Conservation (phyloP, 2,329 filamentous ascomycete genomes). For the Chaetomium olivaceum region DNA sequence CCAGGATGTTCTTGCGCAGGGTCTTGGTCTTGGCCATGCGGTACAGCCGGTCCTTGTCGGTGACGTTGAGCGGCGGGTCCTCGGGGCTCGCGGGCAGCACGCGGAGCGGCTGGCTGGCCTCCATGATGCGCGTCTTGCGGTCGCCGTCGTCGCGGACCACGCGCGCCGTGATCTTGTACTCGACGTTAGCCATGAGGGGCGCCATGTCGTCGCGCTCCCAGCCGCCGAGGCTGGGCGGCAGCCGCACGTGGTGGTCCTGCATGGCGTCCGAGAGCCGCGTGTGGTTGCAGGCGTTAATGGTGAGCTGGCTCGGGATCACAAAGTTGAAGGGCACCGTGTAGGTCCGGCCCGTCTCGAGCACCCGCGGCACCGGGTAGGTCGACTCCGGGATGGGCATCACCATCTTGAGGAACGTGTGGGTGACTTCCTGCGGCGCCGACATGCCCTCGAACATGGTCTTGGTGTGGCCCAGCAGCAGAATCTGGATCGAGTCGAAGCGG, state of each 20-base stretch:
- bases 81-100: slow-evolving; percentile 54
- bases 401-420: slow-evolving; percentile 57
- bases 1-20: slow-evolving; percentile 54
- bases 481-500: slow-evolving; percentile 53
- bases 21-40: slow-evolving; percentile 53
- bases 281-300: slow-evolving; percentile 58
- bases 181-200: slow-evolving; percentile 55
- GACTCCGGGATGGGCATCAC: slow-evolving; percentile 54
- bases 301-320: slow-evolving; percentile 59
- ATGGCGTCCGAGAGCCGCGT: slow-evolving; percentile 46
- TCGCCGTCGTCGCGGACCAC: slow-evolving; percentile 40
- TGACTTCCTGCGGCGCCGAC: slow-evolving; percentile 49
- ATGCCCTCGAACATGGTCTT: slow-evolving; percentile 55
- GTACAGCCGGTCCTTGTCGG: slow-evolving; percentile 51
- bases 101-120: slow-evolving; percentile 44
- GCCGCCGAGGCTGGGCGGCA: slow-evolving; percentile 54
- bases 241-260: slow-evolving; percentile 53
- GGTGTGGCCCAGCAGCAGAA: slow-evolving; percentile 53
- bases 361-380: slow-evolving; percentile 48
- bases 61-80: slow-evolving; percentile 54
- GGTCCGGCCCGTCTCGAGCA: slow-evolving; percentile 50
- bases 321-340: slow-evolving; percentile 61
- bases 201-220: slow-evolving; percentile 58
- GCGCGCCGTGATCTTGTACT: slow-evolving; percentile 55
- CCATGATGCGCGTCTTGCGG: slow-evolving; percentile 34